Evolutionary conservation across 208 protist species (phyloP), one percentile per base, ranked within the genome.

Genomic region (Zelonia costaricensis): DNA sequence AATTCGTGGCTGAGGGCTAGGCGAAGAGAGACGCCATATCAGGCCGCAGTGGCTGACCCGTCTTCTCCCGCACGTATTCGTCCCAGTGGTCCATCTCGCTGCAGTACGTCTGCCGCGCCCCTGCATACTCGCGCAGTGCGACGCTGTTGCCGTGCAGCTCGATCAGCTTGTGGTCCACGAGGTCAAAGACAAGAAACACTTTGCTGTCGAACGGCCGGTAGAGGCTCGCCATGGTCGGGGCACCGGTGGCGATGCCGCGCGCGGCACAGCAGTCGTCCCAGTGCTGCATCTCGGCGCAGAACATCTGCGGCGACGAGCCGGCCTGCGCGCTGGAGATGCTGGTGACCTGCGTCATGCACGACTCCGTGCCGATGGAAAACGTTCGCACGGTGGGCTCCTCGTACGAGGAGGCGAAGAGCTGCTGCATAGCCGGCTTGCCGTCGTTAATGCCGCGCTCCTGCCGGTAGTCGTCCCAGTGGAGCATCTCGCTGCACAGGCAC

Each of bases 401-500:
- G 27, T 42, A 36, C 7, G 28, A 35, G 4, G 27, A 45, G 12
- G 35, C 28, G 48, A 86, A 90, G 10, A 80, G 44, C 16, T 80
- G 40, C 67, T 70, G 58, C 76, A 90, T 82, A 0, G 61, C 54
- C 5, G 56, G 65, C 6, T 74, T 88, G 18, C 79, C 77, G 51
- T 86, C 82, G 45, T 78, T 67, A 39, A 88, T 70, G 25, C 62
- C 69, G 31, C 40, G 68, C 12, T 42, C 31, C 25, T 58, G 31
- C 9, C 74, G 54, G 53, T 85, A 86, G 38, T 93, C 81, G 51
- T 93, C 86, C 84, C 86, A 93, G 69, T 91, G 83, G 27, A 89
- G 57, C 87, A 93, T 93, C 57, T 93, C 82, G 15, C 72, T 71
- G 40, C 62, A 91, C 20, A 76, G 51, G 8, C 40, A 20, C 45